Evolutionary conservation across 2,329 filamentous ascomycete genomes (phyloP), one percentile per base, ranked within the genome.

Genomic region (Akanthomyces uredinophilus): DNA sequence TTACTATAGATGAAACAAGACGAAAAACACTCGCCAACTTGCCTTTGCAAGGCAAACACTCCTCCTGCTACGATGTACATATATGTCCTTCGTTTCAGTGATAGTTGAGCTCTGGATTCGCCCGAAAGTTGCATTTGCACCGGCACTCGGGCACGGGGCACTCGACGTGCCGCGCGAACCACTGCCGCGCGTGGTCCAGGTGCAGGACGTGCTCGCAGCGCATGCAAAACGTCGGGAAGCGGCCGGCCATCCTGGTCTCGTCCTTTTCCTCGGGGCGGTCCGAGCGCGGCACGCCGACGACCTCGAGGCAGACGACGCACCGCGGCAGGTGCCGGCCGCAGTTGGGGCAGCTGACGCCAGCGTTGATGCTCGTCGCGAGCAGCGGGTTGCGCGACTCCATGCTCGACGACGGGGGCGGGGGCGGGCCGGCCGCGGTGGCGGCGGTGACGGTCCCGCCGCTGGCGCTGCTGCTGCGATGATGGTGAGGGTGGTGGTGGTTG

Each of bases 71-170:
- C n/a, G n/a, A n/a, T n/a, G n/a, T n/a, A n/a, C n/a, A n/a, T n/a
- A n/a, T n/a, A n/a, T n/a, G n/a, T n/a, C n/a, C n/a, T n/a, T n/a
- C n/a, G 22, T 20, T 1, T 65, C 55, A 76, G 64, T 74, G 75
- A 70, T 87, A 86, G 63, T 77, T 80, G 67, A 87, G 68, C 73
- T 87, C 84, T 5, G 83, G 83, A 62, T 86, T 86, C 14, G 83
- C 82, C 66, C 80, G 77, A 64, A 84, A 85, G 68, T 85, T 86
- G 70, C 86, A 89, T 41, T 81, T 79, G 65, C 87, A 90, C 57
- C 84, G 79, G 68, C 87, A 90, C 73, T 89, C 87, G 1, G 87
- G 85, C 55, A 89, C 85, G 0, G 87, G 86, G 68, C 87, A 89
- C 73, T 89, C 85, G 32, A 80, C 79, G 66, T 89, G 86, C 37